Base-by-base conservation (phyloP, 1,284 basidiomycete species). In the Fomitopsis schrenkii region DNA sequence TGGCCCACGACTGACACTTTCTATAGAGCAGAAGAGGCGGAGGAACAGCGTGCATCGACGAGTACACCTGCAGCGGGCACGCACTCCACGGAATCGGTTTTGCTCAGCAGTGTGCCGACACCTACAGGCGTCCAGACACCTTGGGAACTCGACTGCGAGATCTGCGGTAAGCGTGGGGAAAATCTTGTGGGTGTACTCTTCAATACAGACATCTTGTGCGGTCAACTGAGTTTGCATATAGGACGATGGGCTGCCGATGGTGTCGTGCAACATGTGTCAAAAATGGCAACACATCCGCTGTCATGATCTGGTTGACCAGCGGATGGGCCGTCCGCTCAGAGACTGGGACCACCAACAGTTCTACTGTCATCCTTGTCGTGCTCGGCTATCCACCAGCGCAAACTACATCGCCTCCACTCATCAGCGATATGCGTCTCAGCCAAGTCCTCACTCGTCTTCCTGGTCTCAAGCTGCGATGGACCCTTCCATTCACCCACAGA, bases 231-330 rank as follows among this genome's bases (percentile, higher is more conserved):
- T 3, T 30, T 14, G 4, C 28, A 40, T 59, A 59, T 60, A 94
- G 90, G 90, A 94, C 64, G 91, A 91, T 64, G 87, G 86, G 26
- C 76, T 80, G 36, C 85, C 90, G 10, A 83, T 95, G 75, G 84
- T 94, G 71, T 91, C 85, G 50, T 95, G 93, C 70, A 91, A 90
- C 40, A 71, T 75, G 48, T 95, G 93, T 73, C 83, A 81, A 22
- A 88, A 86, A 68, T 95, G 94, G 93, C 91, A 93, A 64, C 91
- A 93, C 64, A 91, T 91, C 44, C 66, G 76, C n/a, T 93, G 91
- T 66, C 90, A 93, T 67, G 88, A 93, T 67, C 74, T 73, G 45
- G 83, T 80, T 30, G 90, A 92, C 69, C 71, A 76, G 44, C 75
- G 77, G 41, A 79, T 80, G 30, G 86, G 89, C 19, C 80, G 79